Evolutionary conservation across 1,284 basidiomycete species (phyloP), one percentile per base, ranked within the genome.

Genomic region (Ustilago shanxiensis): DNA sequence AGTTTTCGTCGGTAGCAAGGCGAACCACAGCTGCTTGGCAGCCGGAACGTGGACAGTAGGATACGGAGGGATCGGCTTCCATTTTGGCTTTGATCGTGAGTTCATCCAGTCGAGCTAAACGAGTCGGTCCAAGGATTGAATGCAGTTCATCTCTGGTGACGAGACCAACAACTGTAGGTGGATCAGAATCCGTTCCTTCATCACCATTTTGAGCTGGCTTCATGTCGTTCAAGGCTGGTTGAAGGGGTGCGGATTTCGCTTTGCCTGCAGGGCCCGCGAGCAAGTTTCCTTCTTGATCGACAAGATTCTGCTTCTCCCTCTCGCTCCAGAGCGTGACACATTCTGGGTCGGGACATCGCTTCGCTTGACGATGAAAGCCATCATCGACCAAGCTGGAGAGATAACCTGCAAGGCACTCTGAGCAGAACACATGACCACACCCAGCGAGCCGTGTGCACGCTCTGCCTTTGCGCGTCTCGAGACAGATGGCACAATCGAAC

Each of bases 351-450:
- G 78, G 78, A 55, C 78, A 79, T 1, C 71, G 59, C 29, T 67
- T 69, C 3, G 71, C 75, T 50, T 77, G 75, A 2, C 75, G 55
- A 22, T 73, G 75, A 9, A 70, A 70, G 9, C 78, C 78, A 14
- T 74, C 78, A 28, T 72, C 71, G 26, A 79, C 74, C 37, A 73
- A 61, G 33, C 72, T 69, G 9, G 60, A 52, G 16, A 79, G 64
- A 35, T 79, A 79, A 33, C 60, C 64, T 2, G 64, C 52, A 7
- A 79, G 66, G 49, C 78, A 79, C 1, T 71, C 71, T 11, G 62
- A 72, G 68, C 78, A 79, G 20, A 79, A 79, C 18, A 79, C 68
- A 55, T 79, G 78, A 7, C 68, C 71, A 35, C 78, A 79, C 10
- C 71, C 74, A 0, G 39, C 26, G 16, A 79, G 59, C 37, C 55